Evolutionary conservation across 768 basidiomycete genomes (phyloP).

Genomic region (Termitomyces sp.): DNA sequence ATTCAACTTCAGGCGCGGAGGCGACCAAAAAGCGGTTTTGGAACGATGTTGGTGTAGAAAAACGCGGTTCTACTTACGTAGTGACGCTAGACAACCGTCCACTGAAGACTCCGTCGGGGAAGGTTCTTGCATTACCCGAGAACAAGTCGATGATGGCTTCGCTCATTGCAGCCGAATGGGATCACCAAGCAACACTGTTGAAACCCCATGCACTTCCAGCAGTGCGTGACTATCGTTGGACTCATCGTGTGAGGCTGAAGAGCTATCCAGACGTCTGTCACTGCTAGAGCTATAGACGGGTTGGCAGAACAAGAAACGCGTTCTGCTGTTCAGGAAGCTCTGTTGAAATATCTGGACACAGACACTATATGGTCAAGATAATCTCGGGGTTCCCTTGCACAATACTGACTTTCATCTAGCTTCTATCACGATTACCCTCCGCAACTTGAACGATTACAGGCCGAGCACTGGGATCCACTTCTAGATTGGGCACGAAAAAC

Average conservation of each 20-base stretch:
- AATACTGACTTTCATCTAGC: constrained; percentile 30
- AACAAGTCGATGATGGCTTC: constrained; percentile 70
- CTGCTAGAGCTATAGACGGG: constrained; percentile 84
- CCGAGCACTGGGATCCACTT: constrained; percentile 84
- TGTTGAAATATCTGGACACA: constrained; percentile 87
- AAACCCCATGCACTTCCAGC: constrained; percentile 91
- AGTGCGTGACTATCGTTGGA: constrained; percentile 36
- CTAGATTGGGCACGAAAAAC: constrained; percentile 69
- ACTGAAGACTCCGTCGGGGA: constrained; percentile 87
- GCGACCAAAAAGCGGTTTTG: constrained; percentile 87
- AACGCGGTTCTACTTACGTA: constrained; percentile 42
- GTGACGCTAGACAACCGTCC: constrained; percentile 80
- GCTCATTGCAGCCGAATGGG: constrained; percentile 94
- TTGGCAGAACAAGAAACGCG: constrained; percentile 52
- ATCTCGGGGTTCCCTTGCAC: background rate
- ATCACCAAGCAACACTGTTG: constrained; percentile 78
- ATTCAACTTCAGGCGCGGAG: constrained; percentile 62
- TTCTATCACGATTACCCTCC: constrained; percentile 80
- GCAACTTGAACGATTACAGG: constrained; percentile 70
- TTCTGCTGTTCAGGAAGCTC: constrained; percentile 53
- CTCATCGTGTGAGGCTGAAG: background rate
- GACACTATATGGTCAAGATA: constrained; percentile 80
- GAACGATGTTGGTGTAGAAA: constrained; percentile 82
- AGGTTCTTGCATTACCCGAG: constrained; percentile 62
- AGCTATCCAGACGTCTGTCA: constrained; percentile 72